Base-by-base conservation (phyloP, 2,329 filamentous ascomycete species). In the Bretziella fagacearum region DNA sequence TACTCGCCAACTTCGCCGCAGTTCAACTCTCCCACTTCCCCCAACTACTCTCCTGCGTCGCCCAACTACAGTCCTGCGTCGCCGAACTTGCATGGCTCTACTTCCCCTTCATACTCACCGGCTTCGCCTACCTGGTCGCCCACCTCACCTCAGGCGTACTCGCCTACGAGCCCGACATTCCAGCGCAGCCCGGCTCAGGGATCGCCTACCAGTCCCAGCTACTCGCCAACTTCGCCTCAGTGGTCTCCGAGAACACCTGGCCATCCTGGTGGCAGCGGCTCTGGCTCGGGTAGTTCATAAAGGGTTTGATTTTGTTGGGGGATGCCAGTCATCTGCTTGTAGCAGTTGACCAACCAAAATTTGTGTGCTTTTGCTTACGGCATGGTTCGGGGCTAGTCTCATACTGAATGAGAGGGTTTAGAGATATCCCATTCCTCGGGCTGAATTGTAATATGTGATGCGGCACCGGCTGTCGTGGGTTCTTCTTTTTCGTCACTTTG, bases 101-200 rank as follows among this genome's bases (percentile, higher is more conserved):
- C 73, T 26, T 71, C 76, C 52, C 74, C 69, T n/a, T 70, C 68
- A 3, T 81, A 80, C 62, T 75, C 71, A 26, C 80, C 81, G 40
- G 77, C 77, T 2, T 84, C 81, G 43, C 81, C 81, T n/a, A 74
- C 71, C 20, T 87, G 83, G 66, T 86, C 82, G 48, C 82, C 84
- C 2, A 83, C 81, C 5, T 86, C 81, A 33, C 73, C 73, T 10
- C 67, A 69, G 51, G 66, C 69, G 2, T 79, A 79, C 63, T 78
- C 74, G 42, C 74, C 75, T 4, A 78, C 74, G 36, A 78, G 74
- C 55, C 75, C 75, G 25, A 67, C 66, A 51, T 77, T 74, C 70
- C 65, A 69, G 54, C 66, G 67, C 51, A 69, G 67, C 53, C 67
- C 68, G 55, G 62, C 69, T 49, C 66, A 70, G 54, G 63, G 67